Base-by-base conservation (phyloP, 2,329 filamentous ascomycete species). In the Alternaria incomplexa region DNA sequence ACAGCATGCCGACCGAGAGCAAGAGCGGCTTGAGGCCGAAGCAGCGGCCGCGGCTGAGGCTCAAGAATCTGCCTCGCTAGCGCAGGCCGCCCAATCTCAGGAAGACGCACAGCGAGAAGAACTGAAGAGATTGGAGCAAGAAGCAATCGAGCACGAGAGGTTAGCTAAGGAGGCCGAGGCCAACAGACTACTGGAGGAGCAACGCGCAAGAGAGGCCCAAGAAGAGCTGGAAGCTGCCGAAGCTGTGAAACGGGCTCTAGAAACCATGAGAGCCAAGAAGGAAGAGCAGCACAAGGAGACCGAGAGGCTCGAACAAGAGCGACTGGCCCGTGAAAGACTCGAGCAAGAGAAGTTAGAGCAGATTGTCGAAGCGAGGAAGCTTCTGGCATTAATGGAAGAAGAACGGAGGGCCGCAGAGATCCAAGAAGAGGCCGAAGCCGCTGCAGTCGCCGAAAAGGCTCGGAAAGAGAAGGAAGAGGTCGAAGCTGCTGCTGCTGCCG, bases 311-410 rank as follows among this genome's bases (percentile, higher is more conserved):
- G 50, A 51, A 40, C 50, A 48, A 40, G 56, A 60, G 45, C 50
- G 51, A 8, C 3, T 36, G 20, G 47, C 56, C 20, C 52, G 56
- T 12, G 63, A 67, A 17, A 44, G 23, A 40, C n/a, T 50, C n/a
- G 64, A 69, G 28, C 45, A 56, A 22, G 55, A 63, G n/a, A 61
- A 55, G 20, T 22, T 64, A 10, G 61, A 67, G 43, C 59, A 62
- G 46, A 28, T 62, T 20, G 45, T 51, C 11, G 59, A 62, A 47
- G 56, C 60, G 17, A 62, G 51, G 56, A 59, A 58, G 44, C 56
- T 62, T 54, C 23, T 63, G 28, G 56, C 36, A 25, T 23, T 45
- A 4, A 63, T 63, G 61, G 61, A 63, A 23, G 51, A 60, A 54
- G 61, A 63, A 56, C 44, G 58, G 30, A 51, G 40, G 20, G 61